Percentiles rank a stretch among this genome's conserved stretches.
Evolutionary conservation across 768 basidiomycete species (phyloP).

Genomic region (Suillus lakei): DNA sequence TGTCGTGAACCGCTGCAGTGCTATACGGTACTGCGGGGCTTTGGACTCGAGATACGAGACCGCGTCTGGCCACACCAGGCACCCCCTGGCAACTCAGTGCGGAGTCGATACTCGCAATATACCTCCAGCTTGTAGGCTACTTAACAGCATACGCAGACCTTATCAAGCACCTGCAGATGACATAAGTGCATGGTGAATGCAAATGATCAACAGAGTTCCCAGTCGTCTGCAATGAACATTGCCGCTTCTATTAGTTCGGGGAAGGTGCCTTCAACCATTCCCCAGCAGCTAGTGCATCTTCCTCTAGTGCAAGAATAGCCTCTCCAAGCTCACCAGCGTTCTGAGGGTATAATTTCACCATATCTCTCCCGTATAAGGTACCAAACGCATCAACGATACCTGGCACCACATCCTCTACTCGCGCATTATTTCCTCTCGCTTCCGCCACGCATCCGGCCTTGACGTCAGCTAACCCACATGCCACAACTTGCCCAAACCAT

Average conservation of each 20-base stretch:
- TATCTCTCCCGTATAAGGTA: conserved; percentile 50
- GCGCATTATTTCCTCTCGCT: conserved; percentile 43
- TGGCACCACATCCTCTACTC: conserved; percentile 55
- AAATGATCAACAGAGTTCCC: neutral
- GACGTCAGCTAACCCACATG: conserved; percentile 89
- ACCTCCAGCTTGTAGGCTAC: neutral
- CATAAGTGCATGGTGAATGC: neutral
- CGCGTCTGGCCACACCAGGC: neutral
- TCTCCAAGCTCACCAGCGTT: conserved; percentile 52
- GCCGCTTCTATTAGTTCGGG: neutral
- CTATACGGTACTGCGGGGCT: neutral
- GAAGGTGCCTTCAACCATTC: conserved; percentile 40
- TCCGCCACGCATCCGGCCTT: conserved; percentile 70
- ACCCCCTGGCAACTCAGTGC: neutral
- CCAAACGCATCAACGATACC: conserved; percentile 56
- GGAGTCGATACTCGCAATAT: neutral
- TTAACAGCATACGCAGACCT: neutral
- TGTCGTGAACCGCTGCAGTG: too few relatives aligned
- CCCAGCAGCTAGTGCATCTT: conserved; percentile 46
- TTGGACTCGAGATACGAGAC: neutral
- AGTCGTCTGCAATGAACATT: neutral
- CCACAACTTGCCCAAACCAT: conserved; percentile 91
- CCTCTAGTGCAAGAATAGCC: conserved; percentile 52
- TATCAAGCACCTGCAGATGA: neutral
- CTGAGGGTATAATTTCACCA: conserved; percentile 47